These are phyloP conservation scores for Fagopyrum esculentum DNA, from an alignment of 148 eudicot genomes.

Conservation along the genomic window DNA sequence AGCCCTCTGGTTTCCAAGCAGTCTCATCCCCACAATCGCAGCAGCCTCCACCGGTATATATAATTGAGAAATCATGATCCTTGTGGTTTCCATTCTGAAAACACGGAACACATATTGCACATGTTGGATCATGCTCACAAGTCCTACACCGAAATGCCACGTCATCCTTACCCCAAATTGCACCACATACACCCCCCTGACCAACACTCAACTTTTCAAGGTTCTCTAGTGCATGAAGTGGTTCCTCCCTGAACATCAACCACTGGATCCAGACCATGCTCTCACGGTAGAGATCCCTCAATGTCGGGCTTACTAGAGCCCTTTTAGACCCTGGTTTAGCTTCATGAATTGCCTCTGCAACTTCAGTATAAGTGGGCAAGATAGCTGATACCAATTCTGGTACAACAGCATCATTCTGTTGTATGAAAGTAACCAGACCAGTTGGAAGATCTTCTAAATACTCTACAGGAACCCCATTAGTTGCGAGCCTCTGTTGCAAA, in stretches of 20 bases:
- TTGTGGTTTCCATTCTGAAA: slow-evolving; percentile 88
- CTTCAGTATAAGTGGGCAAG: slow-evolving; percentile 59
- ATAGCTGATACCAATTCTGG: slow-evolving; percentile 49
- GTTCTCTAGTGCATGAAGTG: slow-evolving; percentile 35
- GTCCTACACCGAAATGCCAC: slow-evolving; percentile 91
- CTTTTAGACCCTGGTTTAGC: slow-evolving; percentile 22
- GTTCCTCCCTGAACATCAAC: slow-evolving; percentile 95
- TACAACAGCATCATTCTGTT: slow-evolving; percentile 30
- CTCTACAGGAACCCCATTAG: slow-evolving; percentile 55
- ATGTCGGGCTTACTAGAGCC: slow-evolving; percentile 17
- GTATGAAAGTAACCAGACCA: slow-evolving; percentile 59
- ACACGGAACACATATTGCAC: slow-evolving; percentile 99
- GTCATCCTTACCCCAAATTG: slow-evolving; percentile 94
- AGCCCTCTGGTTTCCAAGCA: slow-evolving; percentile 97
- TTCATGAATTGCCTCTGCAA: slow-evolving; percentile 27
- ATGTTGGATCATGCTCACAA: slow-evolving; percentile 97
- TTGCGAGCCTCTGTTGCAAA: slow-evolving; percentile 56
- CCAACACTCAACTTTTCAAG: slow-evolving; percentile 47
- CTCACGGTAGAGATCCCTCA: slow-evolving; percentile 47
- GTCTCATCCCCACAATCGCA: slow-evolving; percentile 99
- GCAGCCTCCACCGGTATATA: slow-evolving; percentile 94
- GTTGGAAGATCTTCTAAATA: slow-evolving; percentile 42
- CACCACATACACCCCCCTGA: slow-evolving; percentile 92
- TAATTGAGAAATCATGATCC: slow-evolving; percentile 89
- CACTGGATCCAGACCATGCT: slow-evolving; percentile 83